Base-by-base conservation (phyloP, 345 rosid genomes). In the Orychophragmus violaceus region DNA sequence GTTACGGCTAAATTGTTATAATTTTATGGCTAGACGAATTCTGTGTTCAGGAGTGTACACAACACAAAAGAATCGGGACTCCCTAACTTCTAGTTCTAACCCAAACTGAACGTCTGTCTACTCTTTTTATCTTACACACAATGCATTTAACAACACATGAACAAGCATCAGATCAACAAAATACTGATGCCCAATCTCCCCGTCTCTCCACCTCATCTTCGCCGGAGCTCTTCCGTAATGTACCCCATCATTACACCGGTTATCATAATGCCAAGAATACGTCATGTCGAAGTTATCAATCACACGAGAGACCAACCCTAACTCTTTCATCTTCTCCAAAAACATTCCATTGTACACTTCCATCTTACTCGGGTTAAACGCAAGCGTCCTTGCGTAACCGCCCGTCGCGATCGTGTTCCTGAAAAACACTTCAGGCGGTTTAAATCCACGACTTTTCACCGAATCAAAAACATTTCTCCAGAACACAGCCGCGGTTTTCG, bases 241-340 rank as follows among this genome's bases (percentile, higher is more conserved):
- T 7, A 92, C 97, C 1, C 98, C 97, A 22, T 92, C 94, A 3
- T 79, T 92, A 76, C 97, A 89, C 39, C 97, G 76, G 59, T 86
- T 89, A 76, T 92, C 93, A 21, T 68, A 92, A 78, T 92, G 97
- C 96, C 96, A 92, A 1, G 96, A 90, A 73, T 58, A 87, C 16
- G 98, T 92, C 85, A 89, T 79, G 50, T 92, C 97, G 0, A 89
- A 89, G 80, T 89, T 77, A 69, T 89, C 98, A 1, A 89, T 67
- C 74, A 92, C 86, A 10, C 83, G 76, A 0, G 88, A 66, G 22
- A 92, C 37, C 37, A 92, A 32, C 33, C 88, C 84, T 0, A 83
- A 79, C 29, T 45, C 72, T 77, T 80, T 84, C 67, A 92, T 70
- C 60, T 86, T 83, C 76, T 92, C 97, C 8, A 87, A 18, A 50